A percentile compares a stretch with the other conserved stretches of the same genome.
These are phyloP conservation scores for Blastobotrys indianensis DNA, from an alignment of 1,139 yeast genomes.

Conservation along the genomic window DNA sequence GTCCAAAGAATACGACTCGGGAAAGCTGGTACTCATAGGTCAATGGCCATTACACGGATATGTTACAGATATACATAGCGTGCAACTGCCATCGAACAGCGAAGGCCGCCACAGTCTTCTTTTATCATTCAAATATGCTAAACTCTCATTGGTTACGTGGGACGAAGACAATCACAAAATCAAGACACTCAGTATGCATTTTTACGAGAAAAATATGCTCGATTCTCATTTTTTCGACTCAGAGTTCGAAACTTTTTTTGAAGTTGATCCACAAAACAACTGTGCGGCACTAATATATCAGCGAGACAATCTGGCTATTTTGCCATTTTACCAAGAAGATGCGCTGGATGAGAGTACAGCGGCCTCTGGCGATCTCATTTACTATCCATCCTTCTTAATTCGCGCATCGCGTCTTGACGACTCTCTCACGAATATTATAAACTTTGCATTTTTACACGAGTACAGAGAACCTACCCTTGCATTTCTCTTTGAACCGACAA, in stretches of 20 bases:
- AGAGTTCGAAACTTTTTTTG: conserved; percentile 43
- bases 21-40: conserved; percentile 48
- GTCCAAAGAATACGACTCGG: conserved; percentile 25
- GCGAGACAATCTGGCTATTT: conserved; percentile 59
- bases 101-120: conserved; percentile 43
- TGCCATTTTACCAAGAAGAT: conserved; percentile 56
- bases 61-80: conserved; percentile 51
- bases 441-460: conserved; percentile 60
- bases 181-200: conserved; percentile 75
- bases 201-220: conserved; percentile 66
- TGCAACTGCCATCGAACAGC: conserved; percentile 42
- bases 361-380: conserved; percentile 14
- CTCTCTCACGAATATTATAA: conserved; percentile 57
- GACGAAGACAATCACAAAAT: conserved; percentile 48
- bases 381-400: conserved; percentile 41
- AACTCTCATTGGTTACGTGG: conserved; percentile 72
- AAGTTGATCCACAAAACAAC: conserved; percentile 60
- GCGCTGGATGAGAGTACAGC: conserved; percentile 21
- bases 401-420: conserved; percentile 54
- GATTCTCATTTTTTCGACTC: conserved; percentile 45
- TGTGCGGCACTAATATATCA: conserved; percentile 64
- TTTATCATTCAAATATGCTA: conserved; percentile 69
- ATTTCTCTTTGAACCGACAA: conserved; percentile 54
- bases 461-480: conserved; percentile 81
- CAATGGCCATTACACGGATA: conserved; percentile 72